These are phyloP conservation scores for Corchorus capsularis DNA, from an alignment of 345 rosid genomes.

Conservation along the genomic window DNA sequence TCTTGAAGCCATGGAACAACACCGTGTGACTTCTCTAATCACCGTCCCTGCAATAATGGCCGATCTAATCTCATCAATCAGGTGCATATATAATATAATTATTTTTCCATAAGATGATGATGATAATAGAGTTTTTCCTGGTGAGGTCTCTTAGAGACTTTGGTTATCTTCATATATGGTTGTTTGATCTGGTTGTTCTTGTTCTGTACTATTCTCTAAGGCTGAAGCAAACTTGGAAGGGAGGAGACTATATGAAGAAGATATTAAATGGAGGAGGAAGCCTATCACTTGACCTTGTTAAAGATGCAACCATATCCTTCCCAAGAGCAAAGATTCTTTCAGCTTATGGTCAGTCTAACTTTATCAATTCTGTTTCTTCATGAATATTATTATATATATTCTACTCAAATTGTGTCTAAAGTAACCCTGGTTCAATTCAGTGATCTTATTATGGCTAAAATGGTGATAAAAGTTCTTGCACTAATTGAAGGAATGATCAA, in stretches of 20 bases:
- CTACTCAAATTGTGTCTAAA: not conserved
- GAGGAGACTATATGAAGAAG: slow-evolving; percentile 49
- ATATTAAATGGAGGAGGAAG: slow-evolving; percentile 89
- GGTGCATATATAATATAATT: slow-evolving; percentile 38
- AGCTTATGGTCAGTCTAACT: slow-evolving; percentile 63
- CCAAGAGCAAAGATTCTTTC: slow-evolving; percentile 71
- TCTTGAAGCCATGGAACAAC: slow-evolving; percentile 51
- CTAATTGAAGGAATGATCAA: not conserved
- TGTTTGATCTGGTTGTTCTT: slow-evolving; percentile 12
- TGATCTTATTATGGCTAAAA: not conserved
- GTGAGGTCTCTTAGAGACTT: not conserved
- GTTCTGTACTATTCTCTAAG: slow-evolving; percentile 31
- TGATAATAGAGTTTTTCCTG: not conserved
- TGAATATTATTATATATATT: slow-evolving; percentile 4
- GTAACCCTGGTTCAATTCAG: not conserved
- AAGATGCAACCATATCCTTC: slow-evolving; percentile 48
- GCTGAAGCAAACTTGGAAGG: slow-evolving; percentile 44
- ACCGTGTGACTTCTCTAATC: slow-evolving; percentile 75
- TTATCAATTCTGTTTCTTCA: slow-evolving; percentile 15
- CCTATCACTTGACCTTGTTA: slow-evolving; percentile 51
- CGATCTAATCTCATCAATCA: slow-evolving; percentile 52
- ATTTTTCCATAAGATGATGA: not conserved
- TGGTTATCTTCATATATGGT: not conserved
- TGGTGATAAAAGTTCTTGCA: not conserved
- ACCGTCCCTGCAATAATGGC: slow-evolving; percentile 82